phyloP scores from a whole-genome alignment of 441 rosid genomes.

The Capsella rubella region DNA sequence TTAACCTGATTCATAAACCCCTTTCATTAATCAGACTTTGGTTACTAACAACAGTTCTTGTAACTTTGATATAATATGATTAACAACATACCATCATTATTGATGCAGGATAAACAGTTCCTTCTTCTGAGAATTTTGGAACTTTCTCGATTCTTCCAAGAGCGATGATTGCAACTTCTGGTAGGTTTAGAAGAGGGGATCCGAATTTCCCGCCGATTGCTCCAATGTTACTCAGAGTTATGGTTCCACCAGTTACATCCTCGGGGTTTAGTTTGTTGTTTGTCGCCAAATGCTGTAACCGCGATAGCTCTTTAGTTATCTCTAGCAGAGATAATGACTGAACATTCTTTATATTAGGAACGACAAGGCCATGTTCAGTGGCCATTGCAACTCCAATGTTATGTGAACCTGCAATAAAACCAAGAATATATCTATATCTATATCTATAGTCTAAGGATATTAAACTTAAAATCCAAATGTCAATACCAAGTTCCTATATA shows the following conservation, averaged over 20 bases:
- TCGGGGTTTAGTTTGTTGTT: slow-evolving; percentile 77
- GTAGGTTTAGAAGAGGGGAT: slow-evolving; percentile 82
- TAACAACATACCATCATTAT: slow-evolving; percentile 64
- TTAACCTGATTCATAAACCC: slow-evolving; percentile 59
- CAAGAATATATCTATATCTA: not conserved
- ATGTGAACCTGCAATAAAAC: slow-evolving; percentile 69
- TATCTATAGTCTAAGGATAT: not conserved
- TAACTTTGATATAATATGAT: not conserved
- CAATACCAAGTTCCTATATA: not conserved
- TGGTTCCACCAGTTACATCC: slow-evolving; percentile 85
- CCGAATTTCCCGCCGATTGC: slow-evolving; percentile 96
- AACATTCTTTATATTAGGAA: slow-evolving; percentile 92
- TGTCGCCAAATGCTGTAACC: slow-evolving; percentile 71
- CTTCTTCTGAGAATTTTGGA: slow-evolving; percentile 68
- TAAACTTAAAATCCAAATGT: not conserved
- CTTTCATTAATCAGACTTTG: slow-evolving; percentile 4
- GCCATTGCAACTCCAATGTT: slow-evolving; percentile 98
- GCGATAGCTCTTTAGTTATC: slow-evolving; percentile 84
- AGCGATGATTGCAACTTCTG: slow-evolving; percentile 91
- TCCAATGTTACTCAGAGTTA: slow-evolving; percentile 90
- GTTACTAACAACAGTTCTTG: not conserved
- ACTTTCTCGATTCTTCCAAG: slow-evolving; percentile 86
- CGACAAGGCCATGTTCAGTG: slow-evolving; percentile 85
- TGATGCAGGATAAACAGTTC: slow-evolving; percentile 67
- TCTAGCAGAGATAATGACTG: slow-evolving; percentile 78